A percentile compares a stretch with the other conserved stretches of the same genome.
Evolutionary conservation across 768 basidiomycete genomes (phyloP).

Genomic region (Amanita jacksonii): DNA sequence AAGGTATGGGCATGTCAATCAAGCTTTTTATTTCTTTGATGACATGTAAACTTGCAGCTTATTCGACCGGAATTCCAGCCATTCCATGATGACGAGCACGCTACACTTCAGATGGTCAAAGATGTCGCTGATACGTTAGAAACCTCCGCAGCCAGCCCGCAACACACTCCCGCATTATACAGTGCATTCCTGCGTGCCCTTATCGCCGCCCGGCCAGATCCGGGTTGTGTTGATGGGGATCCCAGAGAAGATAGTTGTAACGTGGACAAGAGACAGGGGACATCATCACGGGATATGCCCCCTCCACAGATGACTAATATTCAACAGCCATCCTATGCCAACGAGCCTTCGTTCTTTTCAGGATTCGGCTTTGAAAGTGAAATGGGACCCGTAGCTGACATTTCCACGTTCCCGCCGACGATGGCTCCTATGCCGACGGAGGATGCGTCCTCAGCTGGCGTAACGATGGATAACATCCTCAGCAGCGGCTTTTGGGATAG

Average conservation of each 20-base stretch:
- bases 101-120: slow-evolving; percentile 58
- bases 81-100: slow-evolving; percentile 65
- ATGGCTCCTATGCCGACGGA: slow-evolving; percentile 50
- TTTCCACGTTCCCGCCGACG: slow-evolving; percentile 82
- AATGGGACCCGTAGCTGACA: slow-evolving; percentile 78
- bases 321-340: not conserved
- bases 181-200: slow-evolving; percentile 74
- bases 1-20: slow-evolving; percentile 47
- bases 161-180: slow-evolving; percentile 89
- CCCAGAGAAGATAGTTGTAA: slow-evolving; percentile 3
- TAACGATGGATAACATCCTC: slow-evolving; percentile 80
- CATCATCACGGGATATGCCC: slow-evolving; percentile 16
- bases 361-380: slow-evolving; percentile 71
- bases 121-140: slow-evolving; percentile 81
- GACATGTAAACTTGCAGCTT: slow-evolving; percentile 36
- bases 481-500: slow-evolving; percentile 82
- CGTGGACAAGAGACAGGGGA: not conserved
- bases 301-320: slow-evolving; percentile 9
- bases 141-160: slow-evolving; percentile 60
- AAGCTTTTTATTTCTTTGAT: not conserved
- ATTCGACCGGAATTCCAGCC: slow-evolving; percentile 77
- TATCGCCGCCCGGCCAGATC: slow-evolving; percentile 42
- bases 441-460: slow-evolving; percentile 27
- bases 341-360: slow-evolving; percentile 23
- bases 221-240: slow-evolving; percentile 6